These are phyloP conservation scores for Candida bentonensis DNA, from an alignment of 805 yeast species.

Conservation along the genomic window DNA sequence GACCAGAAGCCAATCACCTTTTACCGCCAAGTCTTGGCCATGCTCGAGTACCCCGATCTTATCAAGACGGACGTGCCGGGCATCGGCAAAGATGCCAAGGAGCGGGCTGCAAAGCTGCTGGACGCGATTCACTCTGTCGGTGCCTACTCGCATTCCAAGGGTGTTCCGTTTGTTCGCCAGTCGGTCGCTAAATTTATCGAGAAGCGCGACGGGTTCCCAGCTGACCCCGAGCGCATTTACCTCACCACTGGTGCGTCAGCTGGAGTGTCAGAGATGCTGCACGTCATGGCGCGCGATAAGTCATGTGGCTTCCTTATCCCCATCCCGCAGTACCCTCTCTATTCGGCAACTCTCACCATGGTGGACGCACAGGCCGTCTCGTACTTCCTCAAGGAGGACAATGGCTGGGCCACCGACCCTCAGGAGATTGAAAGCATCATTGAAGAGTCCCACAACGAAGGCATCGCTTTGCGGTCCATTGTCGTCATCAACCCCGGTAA, in stretches of 20 bases:
- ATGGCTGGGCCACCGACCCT: slow-evolving; percentile 76
- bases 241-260: slow-evolving; percentile 92
- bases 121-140: slow-evolving; percentile 70
- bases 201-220: slow-evolving; percentile 59
- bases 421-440: slow-evolving; percentile 44
- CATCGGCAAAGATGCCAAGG: slow-evolving; percentile 55
- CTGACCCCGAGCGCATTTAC: slow-evolving; percentile 61
- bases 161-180: slow-evolving; percentile 56
- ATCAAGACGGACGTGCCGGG: slow-evolving; percentile 26
- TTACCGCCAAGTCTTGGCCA: slow-evolving; percentile 78
- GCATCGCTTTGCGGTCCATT: slow-evolving; percentile 56
- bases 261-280: slow-evolving; percentile 71
- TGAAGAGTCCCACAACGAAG: slow-evolving; percentile 32
- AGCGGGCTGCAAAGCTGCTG: slow-evolving; percentile 52
- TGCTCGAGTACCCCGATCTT: slow-evolving; percentile 73
- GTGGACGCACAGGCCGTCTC: slow-evolving; percentile 75
- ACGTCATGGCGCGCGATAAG: slow-evolving; percentile 46
- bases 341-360: slow-evolving; percentile 86
- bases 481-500: slow-evolving; percentile 97
- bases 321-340: slow-evolving; percentile 94
- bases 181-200: slow-evolving; percentile 72
- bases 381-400: slow-evolving; percentile 67
- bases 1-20: slow-evolving; percentile 92
- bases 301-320: slow-evolving; percentile 78
- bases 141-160: slow-evolving; percentile 91